Evolutionary conservation across 23 red algal genomes (phyloP).

Genomic region (Porphyridium purpureum): DNA sequence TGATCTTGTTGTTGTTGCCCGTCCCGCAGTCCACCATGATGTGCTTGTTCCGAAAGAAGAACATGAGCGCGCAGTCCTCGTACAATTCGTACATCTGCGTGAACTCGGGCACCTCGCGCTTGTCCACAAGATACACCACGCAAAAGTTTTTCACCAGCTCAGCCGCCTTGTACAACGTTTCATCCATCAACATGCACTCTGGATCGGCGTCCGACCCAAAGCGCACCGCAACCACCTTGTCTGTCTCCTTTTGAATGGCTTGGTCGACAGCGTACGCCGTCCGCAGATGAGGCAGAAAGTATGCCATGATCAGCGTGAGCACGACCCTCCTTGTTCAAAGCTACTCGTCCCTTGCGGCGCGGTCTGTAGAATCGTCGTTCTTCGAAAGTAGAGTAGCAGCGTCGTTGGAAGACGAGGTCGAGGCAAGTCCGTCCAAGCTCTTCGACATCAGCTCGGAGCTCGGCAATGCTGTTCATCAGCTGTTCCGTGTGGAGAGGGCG

Average conservation of each 20-base stretch:
- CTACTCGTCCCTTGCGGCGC: too few relatives aligned
- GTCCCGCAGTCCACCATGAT: slow-evolving; percentile 95
- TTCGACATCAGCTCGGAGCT: too few relatives aligned
- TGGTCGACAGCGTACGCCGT: slow-evolving; percentile 50
- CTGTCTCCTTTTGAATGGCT: slow-evolving; percentile 43
- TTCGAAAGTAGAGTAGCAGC: too few relatives aligned
- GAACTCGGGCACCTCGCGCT: slow-evolving; percentile 51
- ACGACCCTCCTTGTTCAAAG: too few relatives aligned
- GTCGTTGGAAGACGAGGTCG: too few relatives aligned
- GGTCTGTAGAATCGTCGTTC: too few relatives aligned
- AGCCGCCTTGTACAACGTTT: slow-evolving; percentile 84
- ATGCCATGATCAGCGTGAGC: too few relatives aligned
- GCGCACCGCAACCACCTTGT: slow-evolving; percentile 54
- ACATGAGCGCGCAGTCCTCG: slow-evolving; percentile 75
- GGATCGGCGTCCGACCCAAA: slow-evolving; percentile 84
- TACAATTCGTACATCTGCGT: slow-evolving; percentile 54
- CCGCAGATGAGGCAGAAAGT: too few relatives aligned
- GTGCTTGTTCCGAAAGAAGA: slow-evolving; percentile 90
- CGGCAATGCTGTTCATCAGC: too few relatives aligned
- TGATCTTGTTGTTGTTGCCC: slow-evolving; percentile 96
- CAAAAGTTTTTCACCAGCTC: slow-evolving; percentile 87
- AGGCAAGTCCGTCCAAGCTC: too few relatives aligned
- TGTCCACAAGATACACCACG: slow-evolving; percentile 85
- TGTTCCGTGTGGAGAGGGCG: too few relatives aligned
- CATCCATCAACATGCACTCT: slow-evolving; percentile 91